Base-by-base conservation (phyloP, 108 stramenopile species). In the Seminavis robusta region DNA sequence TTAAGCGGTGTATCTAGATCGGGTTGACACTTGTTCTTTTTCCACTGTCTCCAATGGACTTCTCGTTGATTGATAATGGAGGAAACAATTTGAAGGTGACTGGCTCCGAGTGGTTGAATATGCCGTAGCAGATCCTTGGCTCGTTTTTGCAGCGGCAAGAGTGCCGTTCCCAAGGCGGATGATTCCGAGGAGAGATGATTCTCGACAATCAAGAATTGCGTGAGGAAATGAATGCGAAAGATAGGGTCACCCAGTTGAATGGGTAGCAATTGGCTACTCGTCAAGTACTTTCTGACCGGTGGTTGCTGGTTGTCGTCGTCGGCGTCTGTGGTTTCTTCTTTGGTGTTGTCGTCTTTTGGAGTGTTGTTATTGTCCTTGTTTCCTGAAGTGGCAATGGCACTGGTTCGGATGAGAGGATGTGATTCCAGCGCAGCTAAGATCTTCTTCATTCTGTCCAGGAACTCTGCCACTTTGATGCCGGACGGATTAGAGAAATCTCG, bases 21-120 rank as follows among this genome's bases (percentile, higher is more conserved):
- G 8, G 85, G 76, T 21, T 62, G 36, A 57, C 90, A 88, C 40
- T 88, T 88, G 31, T 81, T 69, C 41, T 77, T 78, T 46, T 92
- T 92, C 90, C 90, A 92, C 25, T 70, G 37, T 49, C 77, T 68
- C 86, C 86, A 92, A 33, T 67, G 60, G 19, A 51, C 47, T 57
- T 92, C 90, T 7, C 77, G 55, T 24, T 69, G 62, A 6, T 51
- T 37, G 36, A 88, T 52, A 10, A 88, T 73, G 63, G 69, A 74
- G 25, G 59, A 40, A 1, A 77, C 13, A 34, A 61, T 51, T 11
- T 78, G 48, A 19, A 62, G 59, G 5, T 70, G 47, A 9, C 56
- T 25, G 0, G 23, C 45, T 9, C 46, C 46, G 21, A 59, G 30
- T 4, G 63, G 45, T 1, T 61, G 63, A 33, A 46, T 50, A 26